Percentiles rank a stretch among this genome's conserved stretches.
Conservation (phyloP, 176 grass and related monocot genomes). For the Pontederia paniculata region DNA sequence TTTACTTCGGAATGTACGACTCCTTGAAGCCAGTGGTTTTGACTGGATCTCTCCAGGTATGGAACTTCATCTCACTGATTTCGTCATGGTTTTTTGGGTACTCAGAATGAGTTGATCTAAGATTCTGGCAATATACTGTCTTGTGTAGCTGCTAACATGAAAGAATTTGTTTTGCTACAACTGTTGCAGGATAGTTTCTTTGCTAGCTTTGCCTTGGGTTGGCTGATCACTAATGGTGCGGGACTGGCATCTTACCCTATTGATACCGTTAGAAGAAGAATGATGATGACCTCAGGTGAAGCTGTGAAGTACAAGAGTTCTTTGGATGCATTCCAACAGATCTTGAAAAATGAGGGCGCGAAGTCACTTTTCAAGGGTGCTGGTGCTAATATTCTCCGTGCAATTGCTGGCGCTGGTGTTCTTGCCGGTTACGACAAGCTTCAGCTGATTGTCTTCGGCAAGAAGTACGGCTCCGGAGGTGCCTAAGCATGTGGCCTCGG, state of each 20-base stretch:
- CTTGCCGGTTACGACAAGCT: slow-evolving; percentile 7
- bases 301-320: slow-evolving; percentile 18
- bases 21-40: slow-evolving; percentile 15
- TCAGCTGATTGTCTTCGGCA: slow-evolving; percentile 9
- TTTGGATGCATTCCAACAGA: slow-evolving; percentile 5
- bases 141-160: not conserved
- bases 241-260: slow-evolving; percentile 10
- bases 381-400: slow-evolving; percentile 11
- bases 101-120: too few species aligned
- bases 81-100: not conserved
- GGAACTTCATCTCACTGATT: not conserved
- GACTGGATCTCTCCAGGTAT: slow-evolving; percentile 9
- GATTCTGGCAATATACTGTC: not conserved
- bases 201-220: slow-evolving; percentile 13
- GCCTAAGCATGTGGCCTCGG: not conserved
- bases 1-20: slow-evolving; percentile 17
- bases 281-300: slow-evolving; percentile 22
- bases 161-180: not conserved
- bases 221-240: slow-evolving; percentile 11
- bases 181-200: slow-evolving; percentile 17
- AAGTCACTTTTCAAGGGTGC: slow-evolving; percentile 14
- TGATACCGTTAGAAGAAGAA: slow-evolving; percentile 9
- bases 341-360: slow-evolving; percentile 5
- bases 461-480: slow-evolving; percentile 10
- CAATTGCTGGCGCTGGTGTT: slow-evolving; percentile 4